Evolutionary conservation across 805 yeast genomes (phyloP).

Genomic region (Zygotorulaspora florentina): DNA sequence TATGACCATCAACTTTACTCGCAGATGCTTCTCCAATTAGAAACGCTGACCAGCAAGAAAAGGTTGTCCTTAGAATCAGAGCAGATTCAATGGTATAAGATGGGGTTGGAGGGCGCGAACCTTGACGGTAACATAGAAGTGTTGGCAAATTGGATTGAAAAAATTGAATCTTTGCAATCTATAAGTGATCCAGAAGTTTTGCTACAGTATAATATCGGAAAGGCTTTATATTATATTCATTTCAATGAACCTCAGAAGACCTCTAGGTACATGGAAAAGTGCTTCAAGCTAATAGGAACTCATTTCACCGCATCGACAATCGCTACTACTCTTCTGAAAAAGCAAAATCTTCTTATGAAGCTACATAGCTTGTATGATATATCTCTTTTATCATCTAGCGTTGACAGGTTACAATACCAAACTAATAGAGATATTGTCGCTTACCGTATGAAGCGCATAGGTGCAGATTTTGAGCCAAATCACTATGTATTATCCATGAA

Average conservation of each 20-base stretch:
- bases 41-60: slow-evolving; percentile 36
- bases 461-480: slow-evolving; percentile 55
- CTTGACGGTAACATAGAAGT: slow-evolving; percentile 51
- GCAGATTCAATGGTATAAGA: slow-evolving; percentile 49
- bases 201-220: slow-evolving; percentile 62
- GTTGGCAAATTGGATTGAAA: slow-evolving; percentile 55
- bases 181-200: slow-evolving; percentile 50
- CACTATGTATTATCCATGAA: slow-evolving; percentile 59
- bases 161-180: slow-evolving; percentile 43
- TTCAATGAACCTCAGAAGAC: slow-evolving; percentile 36
- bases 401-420: slow-evolving; percentile 15
- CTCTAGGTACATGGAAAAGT: slow-evolving; percentile 41
- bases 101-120: slow-evolving; percentile 75
- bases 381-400: slow-evolving; percentile 35
- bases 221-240: slow-evolving; percentile 48
- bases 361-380: slow-evolving; percentile 62
- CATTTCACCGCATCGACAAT: slow-evolving; percentile 47
- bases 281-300: slow-evolving; percentile 57
- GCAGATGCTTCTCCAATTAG: slow-evolving; percentile 52
- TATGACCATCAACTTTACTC: slow-evolving; percentile 74
- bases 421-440: slow-evolving; percentile 19
- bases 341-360: slow-evolving; percentile 45
- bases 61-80: slow-evolving; percentile 32
- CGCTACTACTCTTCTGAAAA: slow-evolving; percentile 49
- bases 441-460: slow-evolving; percentile 33